These are phyloP conservation scores for Marchantia paleacea DNA, from an alignment of 225 moss, liverwort and hornwort genomes.

Conservation along the genomic window DNA sequence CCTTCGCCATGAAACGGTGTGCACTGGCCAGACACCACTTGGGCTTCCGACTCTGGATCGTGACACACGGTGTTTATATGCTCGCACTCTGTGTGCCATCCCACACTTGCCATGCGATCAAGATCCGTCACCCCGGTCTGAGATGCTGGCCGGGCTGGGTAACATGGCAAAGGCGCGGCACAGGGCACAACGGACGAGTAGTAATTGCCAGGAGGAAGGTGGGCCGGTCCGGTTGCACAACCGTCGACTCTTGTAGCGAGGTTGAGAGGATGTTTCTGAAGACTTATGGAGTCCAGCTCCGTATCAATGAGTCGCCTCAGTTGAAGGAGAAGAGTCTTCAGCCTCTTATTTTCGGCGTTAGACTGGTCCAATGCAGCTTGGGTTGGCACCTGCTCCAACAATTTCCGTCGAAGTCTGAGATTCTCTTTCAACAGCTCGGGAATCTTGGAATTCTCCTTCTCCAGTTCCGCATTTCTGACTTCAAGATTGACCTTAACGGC, in stretches of 20 bases:
- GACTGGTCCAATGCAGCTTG: slow-evolving; percentile 60
- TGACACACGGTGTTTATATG: slow-evolving; percentile 24
- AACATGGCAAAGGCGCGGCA: slow-evolving; percentile 38
- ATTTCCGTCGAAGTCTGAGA: slow-evolving; percentile 41
- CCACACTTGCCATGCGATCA: slow-evolving; percentile 26
- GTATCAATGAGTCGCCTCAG: slow-evolving; percentile 68
- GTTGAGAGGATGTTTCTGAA: slow-evolving; percentile 24
- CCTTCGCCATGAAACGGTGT: not conserved
- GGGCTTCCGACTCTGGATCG: slow-evolving; percentile 17
- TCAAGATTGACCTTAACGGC: slow-evolving; percentile 90
- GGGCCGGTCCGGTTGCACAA: slow-evolving; percentile 2
- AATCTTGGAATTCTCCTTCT: slow-evolving; percentile 82
- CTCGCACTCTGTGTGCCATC: slow-evolving; percentile 43
- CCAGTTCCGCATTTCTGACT: slow-evolving; percentile 81
- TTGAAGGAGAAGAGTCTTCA: slow-evolving; percentile 58
- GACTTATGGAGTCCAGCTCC: slow-evolving; percentile 38
- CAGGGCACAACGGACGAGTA: slow-evolving; percentile 18
- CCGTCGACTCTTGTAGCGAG: slow-evolving; percentile 25
- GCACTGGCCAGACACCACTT: slow-evolving; percentile 11
- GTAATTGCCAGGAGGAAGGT: not conserved
- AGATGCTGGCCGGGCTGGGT: slow-evolving; percentile 27
- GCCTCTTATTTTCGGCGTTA: slow-evolving; percentile 59
- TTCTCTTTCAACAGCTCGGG: slow-evolving; percentile 80
- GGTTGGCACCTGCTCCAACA: slow-evolving; percentile 53
- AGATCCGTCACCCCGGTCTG: slow-evolving; percentile 8